Percentiles rank a stretch among this genome's conserved stretches.
Conservation (phyloP, 176 grass and related monocot species). For the Juncus inflexus region DNA sequence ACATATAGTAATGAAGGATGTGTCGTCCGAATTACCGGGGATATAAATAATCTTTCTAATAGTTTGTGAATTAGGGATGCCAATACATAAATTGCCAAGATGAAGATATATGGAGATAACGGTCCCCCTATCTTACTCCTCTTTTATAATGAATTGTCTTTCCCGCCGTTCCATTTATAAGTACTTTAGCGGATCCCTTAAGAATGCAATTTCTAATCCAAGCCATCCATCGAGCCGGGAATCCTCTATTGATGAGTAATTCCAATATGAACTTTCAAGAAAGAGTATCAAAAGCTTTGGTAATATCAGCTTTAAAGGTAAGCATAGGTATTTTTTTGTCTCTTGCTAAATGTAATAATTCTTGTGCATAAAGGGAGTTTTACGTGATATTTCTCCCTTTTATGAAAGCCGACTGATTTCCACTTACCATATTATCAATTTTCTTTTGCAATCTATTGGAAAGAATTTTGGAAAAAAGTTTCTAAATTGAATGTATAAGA, state of each 20-base stretch:
- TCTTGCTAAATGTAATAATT: background rate
- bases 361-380: background rate
- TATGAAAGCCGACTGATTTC: background rate
- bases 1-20: background rate
- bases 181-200: background rate
- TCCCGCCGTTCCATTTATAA: background rate
- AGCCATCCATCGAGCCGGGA: background rate
- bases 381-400: background rate
- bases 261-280: background rate
- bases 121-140: background rate
- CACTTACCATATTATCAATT: background rate
- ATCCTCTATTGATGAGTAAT: background rate
- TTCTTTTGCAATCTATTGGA: background rate
- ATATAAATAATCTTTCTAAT: background rate
- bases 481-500: background rate
- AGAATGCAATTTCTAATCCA: background rate
- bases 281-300: too few relatives aligned
- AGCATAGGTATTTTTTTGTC: background rate
- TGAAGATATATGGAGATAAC: background rate
- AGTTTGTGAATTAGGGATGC: too few relatives aligned
- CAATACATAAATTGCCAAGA: background rate
- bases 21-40: background rate
- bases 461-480: background rate
- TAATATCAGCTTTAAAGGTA: too few relatives aligned
- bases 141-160: background rate